phyloP scores from a whole-genome alignment of 139 green algal genomes.

The Monoraphidium neglectum region DNA sequence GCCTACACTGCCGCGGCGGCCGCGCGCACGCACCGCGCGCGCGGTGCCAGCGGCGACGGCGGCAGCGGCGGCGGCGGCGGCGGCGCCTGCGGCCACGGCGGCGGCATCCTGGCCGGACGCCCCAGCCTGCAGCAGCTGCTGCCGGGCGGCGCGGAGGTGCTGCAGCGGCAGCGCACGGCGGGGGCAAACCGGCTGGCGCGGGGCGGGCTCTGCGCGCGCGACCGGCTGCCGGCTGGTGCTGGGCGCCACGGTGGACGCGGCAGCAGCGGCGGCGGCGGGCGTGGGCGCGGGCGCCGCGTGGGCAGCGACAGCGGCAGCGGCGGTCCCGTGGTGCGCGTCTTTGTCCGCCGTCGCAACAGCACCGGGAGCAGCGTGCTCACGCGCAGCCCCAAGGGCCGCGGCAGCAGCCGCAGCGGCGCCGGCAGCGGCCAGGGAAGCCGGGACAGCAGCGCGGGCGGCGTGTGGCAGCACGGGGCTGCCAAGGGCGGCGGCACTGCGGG shows the following conservation, averaged over 20 bases:
- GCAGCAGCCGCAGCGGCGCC: constrained; percentile 10
- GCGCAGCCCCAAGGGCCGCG: neutral
- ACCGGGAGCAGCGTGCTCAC: neutral
- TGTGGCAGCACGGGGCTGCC: neutral
- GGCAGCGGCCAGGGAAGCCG: neutral
- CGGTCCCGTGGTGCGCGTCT: neutral
- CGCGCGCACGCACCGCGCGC: too few species aligned
- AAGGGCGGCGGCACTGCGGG: neutral
- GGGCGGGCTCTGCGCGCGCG: neutral
- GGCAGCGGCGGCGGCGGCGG: constrained; percentile 8
- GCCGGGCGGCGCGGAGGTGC: neutral
- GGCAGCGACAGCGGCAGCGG: constrained; percentile 20
- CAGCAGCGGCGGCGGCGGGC: neutral
- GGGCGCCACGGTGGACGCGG: neutral
- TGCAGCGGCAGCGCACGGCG: neutral
- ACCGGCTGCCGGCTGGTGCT: too few species aligned
- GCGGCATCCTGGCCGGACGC: neutral
- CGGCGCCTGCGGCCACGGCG: neutral
- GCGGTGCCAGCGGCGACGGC: neutral
- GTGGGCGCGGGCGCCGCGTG: neutral
- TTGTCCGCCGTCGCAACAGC: neutral
- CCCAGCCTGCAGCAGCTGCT: neutral
- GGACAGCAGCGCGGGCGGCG: neutral
- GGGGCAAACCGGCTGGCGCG: neutral
- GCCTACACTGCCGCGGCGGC: neutral